Evolutionary conservation across 148 eudicot species (phyloP), one percentile per base, ranked within the genome.

Genomic region (Drosera capensis): DNA sequence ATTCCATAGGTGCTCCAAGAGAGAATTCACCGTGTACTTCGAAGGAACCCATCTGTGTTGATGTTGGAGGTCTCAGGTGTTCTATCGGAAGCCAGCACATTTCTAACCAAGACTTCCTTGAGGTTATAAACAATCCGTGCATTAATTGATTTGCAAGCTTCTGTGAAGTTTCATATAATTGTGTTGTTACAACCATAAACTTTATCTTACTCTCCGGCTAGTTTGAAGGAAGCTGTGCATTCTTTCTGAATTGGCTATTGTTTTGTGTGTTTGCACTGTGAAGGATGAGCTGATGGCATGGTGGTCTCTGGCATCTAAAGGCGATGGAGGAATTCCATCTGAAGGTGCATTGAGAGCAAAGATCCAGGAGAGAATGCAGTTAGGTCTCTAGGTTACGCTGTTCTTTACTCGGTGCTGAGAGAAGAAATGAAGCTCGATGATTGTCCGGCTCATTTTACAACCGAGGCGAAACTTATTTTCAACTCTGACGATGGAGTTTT

Each of bases 41-140:
- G 15, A 66, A 57, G 29, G 54, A 54, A 14, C 41, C 71, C 5
- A 64, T 79, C 26, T 57, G 50, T 12, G 82, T 72, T 3, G 42
- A 55, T 35, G 58, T 75, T 28, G 74, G 70, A 40, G 79, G 71
- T 26, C 59, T 51, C 15, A 56, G 64, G 58, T 72, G 69, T 65
- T 53, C 38, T 14, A 64, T 79, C 48, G 79, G 54, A 49, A 75
- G 71, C 45, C 82, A 54, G 28, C 67, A 70, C 25, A 42, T 79
- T 48, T 75, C 82, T 18, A 79, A 79, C 53, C 69, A 76, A 28
- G 77, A 79, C 51, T 79, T 79, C 54, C 55, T 59, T 5, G 82
- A 79, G 87, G 87, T 79, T 24, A 14, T 14, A 17, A 20, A n/a
- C n/a, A n/a, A n/a, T n/a, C 28, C 12, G 24, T 39, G 5, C 18